Percentiles rank a stretch among this genome's conserved stretches.
Conservation (phyloP, 2,329 filamentous ascomycete species). For the Coniella vitis region DNA sequence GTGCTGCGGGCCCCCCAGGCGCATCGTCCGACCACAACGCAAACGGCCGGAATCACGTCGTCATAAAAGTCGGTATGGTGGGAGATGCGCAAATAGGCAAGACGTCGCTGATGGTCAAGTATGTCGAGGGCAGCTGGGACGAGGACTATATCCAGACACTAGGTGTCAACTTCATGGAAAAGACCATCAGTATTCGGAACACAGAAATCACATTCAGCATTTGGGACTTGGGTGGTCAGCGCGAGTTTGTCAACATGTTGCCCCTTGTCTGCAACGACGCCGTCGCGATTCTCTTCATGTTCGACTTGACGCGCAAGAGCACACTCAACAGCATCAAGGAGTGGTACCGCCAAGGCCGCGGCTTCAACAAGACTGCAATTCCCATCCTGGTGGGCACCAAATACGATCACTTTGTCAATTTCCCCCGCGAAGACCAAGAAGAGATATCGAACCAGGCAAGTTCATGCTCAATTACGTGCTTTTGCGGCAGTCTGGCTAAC, state of each 20-base stretch:
- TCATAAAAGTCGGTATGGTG: constrained; percentile 99
- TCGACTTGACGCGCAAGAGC: constrained; percentile 95
- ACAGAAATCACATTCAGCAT: constrained; percentile 99
- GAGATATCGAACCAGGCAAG: constrained; percentile 92
- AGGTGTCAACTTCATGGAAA: constrained; percentile 99
- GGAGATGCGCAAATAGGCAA: constrained; percentile 98
- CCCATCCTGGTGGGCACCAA: constrained; percentile 96
- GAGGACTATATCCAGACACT: constrained; percentile 99
- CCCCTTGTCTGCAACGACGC: constrained; percentile 99
- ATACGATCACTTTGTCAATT: constrained; percentile 99
- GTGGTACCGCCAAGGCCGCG: constrained; percentile 95
- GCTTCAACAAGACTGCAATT: constrained; percentile 99
- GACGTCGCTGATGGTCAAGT: constrained; percentile 99
- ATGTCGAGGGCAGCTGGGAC: constrained; percentile 98
- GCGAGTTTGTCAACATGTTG: constrained; percentile 99
- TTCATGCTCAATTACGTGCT: constrained; percentile 12
- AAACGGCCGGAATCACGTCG: constrained; percentile 62
- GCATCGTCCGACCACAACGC: constrained; percentile 26
- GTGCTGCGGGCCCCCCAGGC: constrained; percentile 28
- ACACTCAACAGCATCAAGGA: constrained; percentile 99
- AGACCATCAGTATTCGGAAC: constrained; percentile 98
- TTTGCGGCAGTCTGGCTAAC: constrained; percentile 15
- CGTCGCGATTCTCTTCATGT: constrained; percentile 99
- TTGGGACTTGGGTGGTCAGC: constrained; percentile 95
- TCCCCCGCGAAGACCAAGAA: constrained; percentile 93